These are phyloP conservation scores for Pseudogymnoascus sp. DNA, from an alignment of 2,329 filamentous ascomycete species.

Conservation along the genomic window DNA sequence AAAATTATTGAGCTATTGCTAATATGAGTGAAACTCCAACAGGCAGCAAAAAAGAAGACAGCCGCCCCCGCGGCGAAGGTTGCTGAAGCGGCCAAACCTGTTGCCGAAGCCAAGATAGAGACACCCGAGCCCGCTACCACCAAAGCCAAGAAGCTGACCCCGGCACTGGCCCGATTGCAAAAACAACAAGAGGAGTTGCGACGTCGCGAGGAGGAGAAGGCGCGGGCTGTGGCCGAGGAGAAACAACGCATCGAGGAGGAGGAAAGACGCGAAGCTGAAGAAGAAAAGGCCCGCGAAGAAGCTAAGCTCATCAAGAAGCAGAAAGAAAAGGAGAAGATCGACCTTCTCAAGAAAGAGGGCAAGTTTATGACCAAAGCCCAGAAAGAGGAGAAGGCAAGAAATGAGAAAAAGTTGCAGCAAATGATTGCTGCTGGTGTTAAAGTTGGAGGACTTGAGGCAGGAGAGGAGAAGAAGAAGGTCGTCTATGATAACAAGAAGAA, in stretches of 20 bases:
- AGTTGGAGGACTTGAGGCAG: constrained; percentile 52
- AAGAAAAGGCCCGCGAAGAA: constrained; percentile 62
- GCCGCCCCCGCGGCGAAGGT: constrained; percentile 44
- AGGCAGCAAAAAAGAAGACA: constrained; percentile 81
- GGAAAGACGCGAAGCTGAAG: constrained; percentile 58
- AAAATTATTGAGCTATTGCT: constrained; percentile 10
- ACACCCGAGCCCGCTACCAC: constrained; percentile 43
- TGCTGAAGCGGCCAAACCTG: constrained; percentile 48
- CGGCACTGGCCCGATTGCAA: constrained; percentile 65
- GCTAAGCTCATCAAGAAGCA: constrained; percentile 73
- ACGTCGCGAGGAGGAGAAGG: constrained; percentile 56
- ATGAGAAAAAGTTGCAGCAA: constrained; percentile 74
- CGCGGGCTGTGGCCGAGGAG: constrained; percentile 52
- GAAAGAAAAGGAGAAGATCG: constrained; percentile 77
- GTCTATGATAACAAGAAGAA: constrained; percentile 69
- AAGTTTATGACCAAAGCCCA: constrained; percentile 83
- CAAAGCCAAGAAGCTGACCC: constrained; percentile 86
- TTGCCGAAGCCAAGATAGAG: constrained; percentile 41
- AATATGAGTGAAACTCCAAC: constrained; percentile 14
- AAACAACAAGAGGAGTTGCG: constrained; percentile 76
- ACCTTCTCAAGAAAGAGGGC: constrained; percentile 80
- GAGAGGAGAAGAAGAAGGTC: constrained; percentile 61
- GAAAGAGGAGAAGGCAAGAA: constrained; percentile 70
- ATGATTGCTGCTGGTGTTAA: constrained; percentile 73
- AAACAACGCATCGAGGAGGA: constrained; percentile 58